Evolutionary conservation across 148 eudicot species (phyloP), one percentile per base, ranked within the genome.

Genomic region (Polygonum aviculare): DNA sequence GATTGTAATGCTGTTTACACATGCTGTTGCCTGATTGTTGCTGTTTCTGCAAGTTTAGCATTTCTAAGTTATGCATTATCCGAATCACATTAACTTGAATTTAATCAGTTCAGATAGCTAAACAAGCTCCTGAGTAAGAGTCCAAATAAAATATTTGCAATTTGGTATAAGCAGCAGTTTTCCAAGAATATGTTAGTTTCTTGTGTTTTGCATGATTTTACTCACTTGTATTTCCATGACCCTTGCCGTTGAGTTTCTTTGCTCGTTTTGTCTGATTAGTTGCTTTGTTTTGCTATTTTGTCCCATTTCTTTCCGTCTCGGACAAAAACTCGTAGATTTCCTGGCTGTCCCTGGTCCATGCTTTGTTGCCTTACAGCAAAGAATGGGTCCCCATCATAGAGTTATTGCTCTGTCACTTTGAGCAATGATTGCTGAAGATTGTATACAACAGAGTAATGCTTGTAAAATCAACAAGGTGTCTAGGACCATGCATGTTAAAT

Each of bases 261-360:
- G 35, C 41, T 33, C 40, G 6, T 65, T 36, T 65, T 35, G 71
- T 65, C 41, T 35, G n/a, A 3, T 35, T 65, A 35, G 44, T 19
- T 65, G 44, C 31, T 33, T 65, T 9, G 8, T 4, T 65, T 65
- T 36, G 7, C 70, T 65, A 12, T 4, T 26, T 26, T 65, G 40
- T 36, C 71, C 44, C 71, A 35, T 65, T 65, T 65, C 36, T 41
- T 65, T 14, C 40, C 3, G 35, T 39, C 71, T 36, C 9, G 36
- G 36, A 65, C 71, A 65, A 65, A 33, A 65, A 35, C n/a, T 65
- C 41, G 3, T 60, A 19, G 41, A 35, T 35, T 12, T 35, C 41
- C n/a, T 65, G 31, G 71, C 44, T 65, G 41, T 65, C 41, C 71
- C 71, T 35, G 44, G 71, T 65, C 44, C 41, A 65, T 65, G 71